Conservation (phyloP, 768 basidiomycete species). For the Russula lepida region DNA sequence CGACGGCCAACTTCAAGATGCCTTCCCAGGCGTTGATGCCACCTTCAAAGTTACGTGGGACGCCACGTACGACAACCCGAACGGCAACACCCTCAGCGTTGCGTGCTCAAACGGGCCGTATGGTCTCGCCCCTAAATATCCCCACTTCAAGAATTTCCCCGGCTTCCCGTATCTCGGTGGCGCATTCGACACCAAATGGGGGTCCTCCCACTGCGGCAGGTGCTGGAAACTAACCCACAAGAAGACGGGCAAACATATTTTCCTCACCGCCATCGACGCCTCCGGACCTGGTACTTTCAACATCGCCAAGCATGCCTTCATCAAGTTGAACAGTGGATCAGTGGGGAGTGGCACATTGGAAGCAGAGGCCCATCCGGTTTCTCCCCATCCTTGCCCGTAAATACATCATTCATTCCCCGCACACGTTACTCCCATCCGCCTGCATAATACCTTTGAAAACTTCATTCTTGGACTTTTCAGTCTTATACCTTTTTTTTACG, state of each 20-base stretch:
- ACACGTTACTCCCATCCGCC: too few species aligned
- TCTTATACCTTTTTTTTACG: too few species aligned
- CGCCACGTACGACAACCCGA: conserved; percentile 37
- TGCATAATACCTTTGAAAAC: too few species aligned
- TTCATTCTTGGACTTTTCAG: too few species aligned
- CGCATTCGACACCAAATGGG: conserved; percentile 37
- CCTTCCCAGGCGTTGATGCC: too few species aligned
- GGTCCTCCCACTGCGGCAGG: conserved; percentile 38
- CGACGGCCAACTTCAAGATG: too few species aligned
- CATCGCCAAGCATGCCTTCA: conserved; percentile 28
- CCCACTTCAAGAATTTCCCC: conserved; percentile 44
- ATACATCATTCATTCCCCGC: too few species aligned
- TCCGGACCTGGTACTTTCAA: conserved; percentile 34
- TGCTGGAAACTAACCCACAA: conserved; percentile 54
- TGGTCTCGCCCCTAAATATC: conserved; percentile 35
- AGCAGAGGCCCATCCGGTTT: too few species aligned
- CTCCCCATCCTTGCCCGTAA: too few species aligned
- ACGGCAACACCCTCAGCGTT: conserved; percentile 33
- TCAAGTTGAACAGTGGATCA: conserved; percentile 23
- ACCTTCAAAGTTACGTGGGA: too few species aligned
- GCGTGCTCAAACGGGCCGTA: conserved; percentile 35
- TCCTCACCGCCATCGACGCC: conserved; percentile 45
- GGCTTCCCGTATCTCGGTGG: conserved; percentile 55
- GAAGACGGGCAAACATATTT: conserved; percentile 32
- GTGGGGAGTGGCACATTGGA: too few species aligned